Evolutionary conservation across 75 land plant genomes (phyloP).

Genomic region (Gnetum montanum): DNA sequence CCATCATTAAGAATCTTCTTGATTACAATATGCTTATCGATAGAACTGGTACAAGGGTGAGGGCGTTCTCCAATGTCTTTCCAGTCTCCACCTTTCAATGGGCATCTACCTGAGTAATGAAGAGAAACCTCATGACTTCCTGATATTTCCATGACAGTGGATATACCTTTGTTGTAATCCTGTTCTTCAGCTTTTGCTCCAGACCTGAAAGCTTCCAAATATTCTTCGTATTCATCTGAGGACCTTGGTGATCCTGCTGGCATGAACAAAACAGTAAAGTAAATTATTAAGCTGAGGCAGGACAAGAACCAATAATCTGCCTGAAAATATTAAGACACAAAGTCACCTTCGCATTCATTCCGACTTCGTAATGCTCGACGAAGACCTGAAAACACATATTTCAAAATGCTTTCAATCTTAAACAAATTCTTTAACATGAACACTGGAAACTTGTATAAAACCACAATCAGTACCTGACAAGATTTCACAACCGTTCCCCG

Average conservation of each 20-base stretch:
- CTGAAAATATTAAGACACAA: neutral
- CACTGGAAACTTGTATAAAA: too few relatives aligned
- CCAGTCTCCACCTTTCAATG: constrained; percentile 94
- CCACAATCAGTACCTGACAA: constrained; percentile 65
- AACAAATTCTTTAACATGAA: neutral
- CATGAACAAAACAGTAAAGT: neutral
- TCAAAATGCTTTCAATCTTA: neutral
- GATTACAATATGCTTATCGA: constrained; percentile 33
- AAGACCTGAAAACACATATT: neutral
- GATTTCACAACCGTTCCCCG: constrained; percentile 65
- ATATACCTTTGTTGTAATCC: constrained; percentile 4
- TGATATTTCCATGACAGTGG: constrained; percentile 7
- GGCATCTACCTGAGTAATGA: constrained; percentile 53
- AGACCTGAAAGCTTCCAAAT: constrained; percentile 9
- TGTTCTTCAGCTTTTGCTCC: constrained; percentile 12
- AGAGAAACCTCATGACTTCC: neutral
- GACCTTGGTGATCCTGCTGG: constrained; percentile 19
- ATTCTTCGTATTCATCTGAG: constrained; percentile 5
- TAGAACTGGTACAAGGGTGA: neutral
- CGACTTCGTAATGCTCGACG: neutral
- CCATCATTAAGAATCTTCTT: constrained; percentile 80
- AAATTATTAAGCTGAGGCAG: neutral
- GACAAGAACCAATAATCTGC: neutral
- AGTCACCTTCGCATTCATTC: neutral
- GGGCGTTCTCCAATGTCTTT: constrained; percentile 46